A percentile compares a stretch with the other conserved stretches of the same genome.
These are phyloP conservation scores for Sonneratia alba DNA, from an alignment of 345 rosid genomes.

Conservation along the genomic window DNA sequence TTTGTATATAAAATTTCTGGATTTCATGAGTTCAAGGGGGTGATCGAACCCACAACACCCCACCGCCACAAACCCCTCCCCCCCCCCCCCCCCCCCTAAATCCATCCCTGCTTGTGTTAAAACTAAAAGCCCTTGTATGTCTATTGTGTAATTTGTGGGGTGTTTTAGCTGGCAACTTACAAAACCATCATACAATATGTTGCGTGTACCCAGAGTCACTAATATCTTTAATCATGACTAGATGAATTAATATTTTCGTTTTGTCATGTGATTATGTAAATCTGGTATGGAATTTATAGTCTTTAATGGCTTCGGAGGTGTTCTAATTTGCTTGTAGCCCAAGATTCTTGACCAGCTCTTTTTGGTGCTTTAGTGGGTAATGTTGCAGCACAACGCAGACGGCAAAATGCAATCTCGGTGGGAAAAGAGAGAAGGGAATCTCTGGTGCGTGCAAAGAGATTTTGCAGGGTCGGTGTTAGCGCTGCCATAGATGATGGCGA, in stretches of 20 bases:
- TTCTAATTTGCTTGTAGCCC: background rate
- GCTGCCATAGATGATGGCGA: conserved; percentile 31
- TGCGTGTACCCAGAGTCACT: background rate
- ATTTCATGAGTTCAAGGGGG: no score
- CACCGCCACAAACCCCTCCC: no score
- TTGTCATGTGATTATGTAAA: background rate
- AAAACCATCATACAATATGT: background rate
- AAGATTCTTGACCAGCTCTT: conserved; percentile 2
- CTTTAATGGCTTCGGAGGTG: background rate
- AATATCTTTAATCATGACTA: background rate
- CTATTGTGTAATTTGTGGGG: background rate
- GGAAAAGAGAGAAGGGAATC: conserved; percentile 85
- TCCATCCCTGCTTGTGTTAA: background rate
- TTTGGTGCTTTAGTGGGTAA: conserved; percentile 43
- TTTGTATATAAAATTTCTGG: no score
- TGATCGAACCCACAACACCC: no score
- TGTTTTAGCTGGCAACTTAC: background rate
- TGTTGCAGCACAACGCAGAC: conserved; percentile 74
- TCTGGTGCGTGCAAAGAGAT: conserved; percentile 75
- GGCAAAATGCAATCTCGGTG: conserved; percentile 76
- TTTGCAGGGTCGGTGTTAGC: conserved; percentile 65
- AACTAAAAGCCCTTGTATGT: background rate
- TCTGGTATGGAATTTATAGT: background rate
- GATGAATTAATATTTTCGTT: background rate
- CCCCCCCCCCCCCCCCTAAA: no score